Evolutionary conservation across 2,329 filamentous ascomycete species (phyloP), one percentile per base, ranked within the genome.

Genomic region (Fusarium sp.): DNA sequence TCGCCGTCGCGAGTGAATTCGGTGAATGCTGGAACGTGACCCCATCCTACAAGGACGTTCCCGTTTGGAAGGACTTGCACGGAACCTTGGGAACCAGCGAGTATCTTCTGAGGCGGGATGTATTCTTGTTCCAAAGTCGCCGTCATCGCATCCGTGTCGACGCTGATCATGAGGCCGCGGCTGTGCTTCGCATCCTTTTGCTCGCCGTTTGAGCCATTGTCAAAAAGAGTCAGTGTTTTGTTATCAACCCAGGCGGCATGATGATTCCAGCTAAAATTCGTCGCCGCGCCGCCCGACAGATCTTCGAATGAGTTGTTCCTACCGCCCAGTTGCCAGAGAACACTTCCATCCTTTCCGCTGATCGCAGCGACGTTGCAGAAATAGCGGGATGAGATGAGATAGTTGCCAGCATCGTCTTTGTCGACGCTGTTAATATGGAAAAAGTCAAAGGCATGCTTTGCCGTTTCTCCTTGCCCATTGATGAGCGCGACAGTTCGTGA

Each of bases 391-490:
- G 86, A 89, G n/a, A 90, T 79, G 11, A 89, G 74, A 60, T 86
- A 90, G 70, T 89, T 84, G 6, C 85, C 85, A 0, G 80, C 69
- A 0, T 76, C 70, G 55, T 84, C 83, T 72, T 88, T 87, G 70
- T 87, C 84, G 30, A 89, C 78, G 37, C 85, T 85, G 77, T 89
- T 88, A 76, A 89, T 84, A 74, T 88, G 86, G 73, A 88, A 88
- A 65, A 83, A 88, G 73, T 89, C 87, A 77, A 86, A 89, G 1
- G 82, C 68, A 12, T 41, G 41, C n/a, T 68, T 44, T 44, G 71
- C 70, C 37, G 72, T 75, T 28, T 65, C 73, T 6, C 77, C 76
- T 18, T 67, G 62, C 16, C 71, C 62, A n/a, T 66, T 60, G n/a
- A 67, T 55, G 3, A 53, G 36, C 23, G 64, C 57, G n/a, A 68